Conservation (phyloP, 768 basidiomycete genomes). For the Favolaschia claudopus region DNA sequence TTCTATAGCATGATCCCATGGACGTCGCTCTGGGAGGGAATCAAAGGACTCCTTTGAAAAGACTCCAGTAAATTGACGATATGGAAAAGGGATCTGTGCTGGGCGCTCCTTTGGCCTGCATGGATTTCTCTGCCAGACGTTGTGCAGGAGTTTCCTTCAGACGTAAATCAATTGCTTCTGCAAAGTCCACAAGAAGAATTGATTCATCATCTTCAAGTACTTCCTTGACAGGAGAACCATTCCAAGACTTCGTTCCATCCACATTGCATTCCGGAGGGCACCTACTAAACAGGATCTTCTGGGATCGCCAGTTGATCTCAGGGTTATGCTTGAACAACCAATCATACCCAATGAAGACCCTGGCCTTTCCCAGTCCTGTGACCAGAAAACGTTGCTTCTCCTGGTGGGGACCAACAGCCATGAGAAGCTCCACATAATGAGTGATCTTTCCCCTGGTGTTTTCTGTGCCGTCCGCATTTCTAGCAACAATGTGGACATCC, state of each 20-base stretch:
- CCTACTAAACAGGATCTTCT: not conserved
- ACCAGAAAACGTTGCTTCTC: no score
- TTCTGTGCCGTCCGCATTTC: conserved; percentile 1
- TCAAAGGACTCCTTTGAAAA: not conserved
- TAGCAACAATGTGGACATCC: not conserved
- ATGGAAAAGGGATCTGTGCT: not conserved
- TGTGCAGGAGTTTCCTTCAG: not conserved
- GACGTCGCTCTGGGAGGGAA: no score
- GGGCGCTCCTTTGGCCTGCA: no score
- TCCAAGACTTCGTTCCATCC: not conserved
- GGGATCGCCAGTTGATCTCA: not conserved
- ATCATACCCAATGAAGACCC: not conserved
- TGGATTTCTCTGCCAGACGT: not conserved
- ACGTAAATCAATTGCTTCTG: no score
- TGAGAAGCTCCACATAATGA: not conserved
- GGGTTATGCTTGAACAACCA: not conserved
- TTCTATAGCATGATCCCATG: no score
- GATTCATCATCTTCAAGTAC: not conserved
- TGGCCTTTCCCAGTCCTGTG: no score
- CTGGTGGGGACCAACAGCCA: not conserved
- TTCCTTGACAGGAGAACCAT: not conserved
- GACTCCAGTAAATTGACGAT: not conserved
- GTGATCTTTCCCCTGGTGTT: not conserved
- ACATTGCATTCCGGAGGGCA: not conserved
- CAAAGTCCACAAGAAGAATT: not conserved